Base-by-base conservation (phyloP, 306 rosid genomes). In the Quillaja saponaria region DNA sequence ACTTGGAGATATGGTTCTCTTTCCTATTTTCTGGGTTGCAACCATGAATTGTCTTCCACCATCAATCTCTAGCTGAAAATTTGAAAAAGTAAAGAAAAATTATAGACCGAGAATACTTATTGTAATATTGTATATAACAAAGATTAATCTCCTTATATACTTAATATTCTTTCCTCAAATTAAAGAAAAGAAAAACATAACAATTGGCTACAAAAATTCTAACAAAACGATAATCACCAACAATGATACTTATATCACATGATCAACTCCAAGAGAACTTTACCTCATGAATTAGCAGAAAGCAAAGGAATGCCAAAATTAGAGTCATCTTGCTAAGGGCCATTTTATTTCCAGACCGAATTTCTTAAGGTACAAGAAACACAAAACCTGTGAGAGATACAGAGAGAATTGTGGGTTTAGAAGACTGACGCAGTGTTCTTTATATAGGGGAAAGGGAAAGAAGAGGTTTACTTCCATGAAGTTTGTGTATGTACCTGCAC, bases 241-340 rank as follows among this genome's bases (percentile, higher is more conserved):
- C n/a, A n/a, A n/a, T n/a, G n/a, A n/a, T n/a, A n/a, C n/a, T n/a
- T n/a, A n/a, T n/a, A n/a, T n/a, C n/a, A n/a, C n/a, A n/a, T n/a
- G 6, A 31, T 6, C 2, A 0, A 20, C 38, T 20, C 50, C 42
- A 16, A 17, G 58, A 38, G 9, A 7, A 69, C 18, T 67, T 57
- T 54, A 76, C 81, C 81, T 71, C 76, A 4, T 71, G 81, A 19
- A 65, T 10, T 6, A 76, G 47, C 44, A 69, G 47, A 34, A 64
- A 51, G 60, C 72, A 76, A 8, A 76, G 58, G 66, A 76, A 12
- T 46, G 37, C 39, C 52, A 76, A 59, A 21, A 65, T 45, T n/a
- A 71, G 0, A 6, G 73, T 59, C 6, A 8, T 65, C 54, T 31
- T 76, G 64, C 40, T 33, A 73, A 53, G 34, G 33, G 52, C 57